Base-by-base conservation (phyloP, 441 rosid species). In the Aquilaria agallochum region DNA sequence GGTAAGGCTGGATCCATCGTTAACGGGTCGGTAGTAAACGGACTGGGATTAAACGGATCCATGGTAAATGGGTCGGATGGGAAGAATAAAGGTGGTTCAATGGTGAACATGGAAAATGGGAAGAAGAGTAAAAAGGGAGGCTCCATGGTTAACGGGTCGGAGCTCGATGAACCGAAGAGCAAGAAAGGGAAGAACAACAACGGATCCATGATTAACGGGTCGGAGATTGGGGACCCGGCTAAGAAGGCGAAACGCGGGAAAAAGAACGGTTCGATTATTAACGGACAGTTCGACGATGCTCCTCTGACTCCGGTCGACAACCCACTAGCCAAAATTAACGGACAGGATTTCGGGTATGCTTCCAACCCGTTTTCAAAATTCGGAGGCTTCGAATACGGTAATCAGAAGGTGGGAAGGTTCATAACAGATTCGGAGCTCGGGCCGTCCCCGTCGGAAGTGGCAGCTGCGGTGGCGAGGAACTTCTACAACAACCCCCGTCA, bases 381-480 rank as follows among this genome's bases (percentile, higher is more conserved):
- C 13, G 63, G 30, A 54, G 27, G 46, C 15, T 55, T 66, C 46
- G 69, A 70, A 31, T 66, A 34, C 30, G 74, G 63, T 44, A 61
- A 74, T 40, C 72, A 75, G 7, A 49, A 69, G 58, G 70, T 67
- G 61, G 64, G 60, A 5, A 45, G 45, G 40, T 33, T 74, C 3
- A 53, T 81, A 33, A 83, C 93, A 0, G 85, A 82, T 57, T 90
- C 93, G 0, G 95, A 93, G 30, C 53, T 88, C 53, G 97, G 97
- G 9, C 93, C 97, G 0, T 88, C 97, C 1, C 85, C 96, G 2
- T 90, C 97, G 11, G 97, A 88, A 72, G 82, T 93, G 47, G 97
- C 92, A 4, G 88, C 73, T 1, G 76, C 57, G 0, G 57, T 79
- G 52, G 86, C 85, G 0, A 83, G 60, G 55, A 72, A 76, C 27